phyloP scores from a whole-genome alignment of 345 rosid species.

The Camelina hispida region DNA sequence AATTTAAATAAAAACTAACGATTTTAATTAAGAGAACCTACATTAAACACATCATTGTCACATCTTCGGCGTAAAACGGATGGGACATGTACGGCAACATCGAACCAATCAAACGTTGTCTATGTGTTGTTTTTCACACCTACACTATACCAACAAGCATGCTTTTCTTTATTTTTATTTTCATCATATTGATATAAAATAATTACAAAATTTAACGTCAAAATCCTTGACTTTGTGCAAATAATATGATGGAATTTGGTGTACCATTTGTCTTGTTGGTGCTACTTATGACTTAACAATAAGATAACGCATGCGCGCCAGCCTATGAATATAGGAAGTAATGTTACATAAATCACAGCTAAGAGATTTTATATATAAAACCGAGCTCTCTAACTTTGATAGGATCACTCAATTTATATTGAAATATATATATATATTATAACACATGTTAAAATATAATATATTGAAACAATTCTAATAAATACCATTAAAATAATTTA shows the following conservation, averaged over 20 bases:
- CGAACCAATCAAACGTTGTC: slow-evolving; percentile 34
- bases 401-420: neutral
- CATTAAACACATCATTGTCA: slow-evolving; percentile 24
- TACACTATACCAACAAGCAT: slow-evolving; percentile 40
- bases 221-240: slow-evolving; percentile 35
- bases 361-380: neutral
- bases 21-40: neutral
- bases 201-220: slow-evolving; percentile 5
- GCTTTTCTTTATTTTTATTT: neutral
- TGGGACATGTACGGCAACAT: slow-evolving; percentile 37
- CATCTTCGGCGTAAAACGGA: slow-evolving; percentile 29
- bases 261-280: slow-evolving; percentile 11
- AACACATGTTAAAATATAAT: neutral
- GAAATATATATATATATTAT: neutral
- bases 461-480: too few species aligned
- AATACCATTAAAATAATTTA: too few species aligned
- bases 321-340: neutral
- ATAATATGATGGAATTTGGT: slow-evolving; percentile 15
- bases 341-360: neutral
- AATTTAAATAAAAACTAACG: neutral
- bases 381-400: neutral
- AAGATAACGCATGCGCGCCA: slow-evolving; percentile 25
- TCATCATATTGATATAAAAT: neutral
- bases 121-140: slow-evolving; percentile 37
- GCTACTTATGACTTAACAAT: slow-evolving; percentile 10